A percentile compares a stretch with the other conserved stretches of the same genome.
phyloP scores from a whole-genome alignment of 345 rosid genomes.

The Firmiana major region DNA sequence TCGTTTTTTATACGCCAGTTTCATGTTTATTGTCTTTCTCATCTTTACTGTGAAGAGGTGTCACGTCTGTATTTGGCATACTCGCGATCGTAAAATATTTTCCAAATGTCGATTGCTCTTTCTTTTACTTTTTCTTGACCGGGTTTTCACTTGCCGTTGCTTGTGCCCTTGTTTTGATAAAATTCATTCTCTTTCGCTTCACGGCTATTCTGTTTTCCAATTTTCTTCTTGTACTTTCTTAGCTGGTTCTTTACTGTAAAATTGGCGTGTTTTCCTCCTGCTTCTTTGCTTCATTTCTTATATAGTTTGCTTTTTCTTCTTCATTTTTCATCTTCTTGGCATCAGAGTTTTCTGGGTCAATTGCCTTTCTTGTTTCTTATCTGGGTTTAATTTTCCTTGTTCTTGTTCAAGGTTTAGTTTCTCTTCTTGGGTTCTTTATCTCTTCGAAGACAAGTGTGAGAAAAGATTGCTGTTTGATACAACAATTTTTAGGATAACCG shows the following conservation, averaged over 20 bases:
- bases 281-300: not conserved
- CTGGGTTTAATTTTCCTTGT: not conserved
- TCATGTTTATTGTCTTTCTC: not conserved
- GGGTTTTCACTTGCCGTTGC: not conserved
- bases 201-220: not conserved
- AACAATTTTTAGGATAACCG: slow-evolving; percentile 1
- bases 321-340: not conserved
- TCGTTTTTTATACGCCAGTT: slow-evolving; percentile 15
- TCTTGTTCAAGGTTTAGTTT: not conserved
- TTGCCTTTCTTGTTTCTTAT: not conserved
- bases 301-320: not conserved
- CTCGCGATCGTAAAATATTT: not conserved
- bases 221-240: not conserved
- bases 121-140: not conserved
- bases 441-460: not conserved
- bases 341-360: not conserved
- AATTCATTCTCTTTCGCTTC: slow-evolving; percentile 3
- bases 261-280: too few species aligned
- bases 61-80: not conserved
- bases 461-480: too few species aligned
- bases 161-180: not conserved
- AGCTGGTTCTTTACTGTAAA: not conserved
- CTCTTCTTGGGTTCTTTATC: not conserved
- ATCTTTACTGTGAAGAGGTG: too few species aligned
- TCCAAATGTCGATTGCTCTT: not conserved